A percentile compares a stretch with the other conserved stretches of the same genome.
phyloP scores from a whole-genome alignment of 345 rosid genomes.

The Camelina neglecta region DNA sequence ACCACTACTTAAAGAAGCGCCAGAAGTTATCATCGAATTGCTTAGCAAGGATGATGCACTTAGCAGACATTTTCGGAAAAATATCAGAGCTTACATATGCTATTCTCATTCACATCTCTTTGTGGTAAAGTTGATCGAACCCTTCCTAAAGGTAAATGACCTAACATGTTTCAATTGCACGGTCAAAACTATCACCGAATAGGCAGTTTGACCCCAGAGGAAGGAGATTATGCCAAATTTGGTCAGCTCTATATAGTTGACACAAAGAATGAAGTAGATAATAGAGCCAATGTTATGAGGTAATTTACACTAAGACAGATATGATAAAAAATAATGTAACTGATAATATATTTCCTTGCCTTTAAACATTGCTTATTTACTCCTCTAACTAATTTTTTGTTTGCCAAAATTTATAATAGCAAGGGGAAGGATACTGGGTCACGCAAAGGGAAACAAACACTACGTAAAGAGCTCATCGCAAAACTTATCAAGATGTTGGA shows the following conservation, averaged over 20 bases:
- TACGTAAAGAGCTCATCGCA: neutral
- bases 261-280: neutral
- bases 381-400: too few species aligned
- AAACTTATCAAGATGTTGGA: neutral
- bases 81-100: neutral
- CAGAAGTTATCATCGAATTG: rapidly evolving
- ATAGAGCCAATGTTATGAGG: neutral
- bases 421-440: too few species aligned
- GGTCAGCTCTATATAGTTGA: neutral
- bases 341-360: too few species aligned
- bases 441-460: neutral
- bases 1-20: neutral
- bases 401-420: too few species aligned
- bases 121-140: neutral
- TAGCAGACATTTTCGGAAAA: neutral
- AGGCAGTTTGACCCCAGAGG: neutral
- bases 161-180: neutral
- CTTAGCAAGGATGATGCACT: neutral
- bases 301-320: too few species aligned
- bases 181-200: neutral
- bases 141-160: neutral
- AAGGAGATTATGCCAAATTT: neutral
- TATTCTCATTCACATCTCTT: neutral
- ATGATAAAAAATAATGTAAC: too few species aligned
- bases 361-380: too few species aligned